A percentile compares a stretch with the other conserved stretches of the same genome.
phyloP scores from a whole-genome alignment of 768 basidiomycete species.

The Lactarius trivialis region DNA sequence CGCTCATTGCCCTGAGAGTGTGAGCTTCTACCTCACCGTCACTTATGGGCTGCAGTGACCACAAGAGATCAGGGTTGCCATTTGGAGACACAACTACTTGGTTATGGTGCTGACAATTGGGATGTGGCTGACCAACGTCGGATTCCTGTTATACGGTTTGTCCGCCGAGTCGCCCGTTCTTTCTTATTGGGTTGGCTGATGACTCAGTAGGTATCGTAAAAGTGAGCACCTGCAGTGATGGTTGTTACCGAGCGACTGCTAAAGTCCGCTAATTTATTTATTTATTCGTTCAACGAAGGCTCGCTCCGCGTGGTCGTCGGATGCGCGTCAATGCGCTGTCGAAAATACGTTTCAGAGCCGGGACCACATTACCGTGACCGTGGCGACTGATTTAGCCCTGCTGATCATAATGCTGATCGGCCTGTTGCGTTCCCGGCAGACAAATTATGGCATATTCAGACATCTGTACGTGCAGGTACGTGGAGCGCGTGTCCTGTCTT shows the following conservation, averaged over 20 bases:
- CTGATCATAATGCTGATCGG: constrained; percentile 8
- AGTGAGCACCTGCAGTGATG: neutral
- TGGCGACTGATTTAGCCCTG: constrained; percentile 5
- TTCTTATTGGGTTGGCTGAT: neutral
- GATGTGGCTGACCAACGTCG: constrained; percentile 4
- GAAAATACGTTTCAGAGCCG: neutral
- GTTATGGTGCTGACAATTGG: neutral
- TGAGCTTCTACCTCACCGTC: neutral
- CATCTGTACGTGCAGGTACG: constrained; percentile 7
- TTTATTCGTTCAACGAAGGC: neutral
- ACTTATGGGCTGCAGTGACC: neutral
- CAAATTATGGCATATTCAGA: neutral
- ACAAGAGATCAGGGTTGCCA: neutral
- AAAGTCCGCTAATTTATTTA: neutral
- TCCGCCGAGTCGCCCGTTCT: neutral
- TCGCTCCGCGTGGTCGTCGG: neutral
- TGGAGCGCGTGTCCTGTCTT: neutral
- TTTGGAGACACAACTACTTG: neutral
- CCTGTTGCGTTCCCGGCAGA: neutral
- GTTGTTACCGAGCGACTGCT: neutral
- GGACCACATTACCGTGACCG: constrained; percentile 4
- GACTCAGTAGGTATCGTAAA: neutral
- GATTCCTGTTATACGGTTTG: constrained; percentile 8
- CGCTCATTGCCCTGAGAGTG: constrained; percentile 13
- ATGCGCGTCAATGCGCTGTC: neutral